These are phyloP conservation scores for Gloeopeniophorella convolvens DNA, from an alignment of 768 basidiomycete genomes.

Conservation along the genomic window DNA sequence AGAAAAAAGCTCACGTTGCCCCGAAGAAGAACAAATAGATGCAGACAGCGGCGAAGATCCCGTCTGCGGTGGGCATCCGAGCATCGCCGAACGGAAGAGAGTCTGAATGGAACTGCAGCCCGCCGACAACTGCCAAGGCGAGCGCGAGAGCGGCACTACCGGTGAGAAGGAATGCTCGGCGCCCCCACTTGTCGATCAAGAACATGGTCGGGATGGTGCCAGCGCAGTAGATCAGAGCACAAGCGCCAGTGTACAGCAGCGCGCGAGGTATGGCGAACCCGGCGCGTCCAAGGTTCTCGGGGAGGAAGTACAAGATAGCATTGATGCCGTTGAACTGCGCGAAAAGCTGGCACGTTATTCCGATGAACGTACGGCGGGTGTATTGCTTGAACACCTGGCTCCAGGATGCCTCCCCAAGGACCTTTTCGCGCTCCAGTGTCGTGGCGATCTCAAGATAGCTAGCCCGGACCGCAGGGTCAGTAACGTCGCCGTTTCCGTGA, in stretches of 20 bases:
- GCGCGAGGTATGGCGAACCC: conserved; percentile 40
- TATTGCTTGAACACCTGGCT: conserved; percentile 45
- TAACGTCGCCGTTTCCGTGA: conserved; percentile 43
- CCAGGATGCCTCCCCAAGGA: conserved; percentile 38
- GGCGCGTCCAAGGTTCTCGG: conserved; percentile 44
- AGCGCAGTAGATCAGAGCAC: conserved; percentile 41
- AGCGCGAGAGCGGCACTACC: conserved; percentile 39
- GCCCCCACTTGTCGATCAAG: conserved; percentile 46
- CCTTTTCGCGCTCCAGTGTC: conserved; percentile 34
- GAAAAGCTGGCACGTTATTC: conserved; percentile 45
- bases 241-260: conserved; percentile 41
- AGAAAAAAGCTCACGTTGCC: conserved; percentile 32
- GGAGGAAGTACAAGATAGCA: conserved; percentile 52
- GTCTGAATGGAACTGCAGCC: conserved; percentile 41
- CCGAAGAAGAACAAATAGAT: conserved; percentile 56
- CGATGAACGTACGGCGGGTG: conserved; percentile 43
- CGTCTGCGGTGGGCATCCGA: conserved; percentile 30
- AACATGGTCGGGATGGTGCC: conserved; percentile 50
- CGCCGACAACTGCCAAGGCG: conserved; percentile 45
- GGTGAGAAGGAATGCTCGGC: conserved; percentile 42
- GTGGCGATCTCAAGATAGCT: conserved; percentile 39
- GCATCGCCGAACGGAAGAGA: conserved; percentile 31
- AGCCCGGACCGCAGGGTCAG: conserved; percentile 36
- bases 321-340: conserved; percentile 53
- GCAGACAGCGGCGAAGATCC: conserved; percentile 39